Base-by-base conservation (phyloP, 441 rosid genomes). In the Sinapis alba region DNA sequence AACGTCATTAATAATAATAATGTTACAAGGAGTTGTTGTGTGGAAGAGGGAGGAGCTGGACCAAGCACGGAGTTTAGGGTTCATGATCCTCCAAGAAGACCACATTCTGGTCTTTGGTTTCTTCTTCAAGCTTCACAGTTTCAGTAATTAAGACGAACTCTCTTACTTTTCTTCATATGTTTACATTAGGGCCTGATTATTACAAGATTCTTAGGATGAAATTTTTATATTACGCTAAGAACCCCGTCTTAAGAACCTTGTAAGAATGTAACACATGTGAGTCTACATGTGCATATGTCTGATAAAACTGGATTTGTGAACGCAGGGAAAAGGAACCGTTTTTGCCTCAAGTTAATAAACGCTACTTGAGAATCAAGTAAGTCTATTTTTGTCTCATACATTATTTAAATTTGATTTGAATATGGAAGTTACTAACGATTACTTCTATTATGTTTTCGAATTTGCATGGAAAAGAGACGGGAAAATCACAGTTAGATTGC, bases 321-420 rank as follows among this genome's bases (percentile, higher is more conserved):
- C 88, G 87, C 92, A 96, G 99, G 83, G 83, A 81, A 23, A 91
- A 80, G 80, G 96, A 90, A 76, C 98, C 97, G 27, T 87, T 87
- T 79, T 80, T 96, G 83, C 99, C 97, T 68, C 99, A 93, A 73
- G 85, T 96, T 82, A 84, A 87, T 9, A 93, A 93, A 87, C 87
- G 97, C 90, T 96, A 90, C 86, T 89, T 96, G 70, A 89, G 97
- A 87, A 93, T 90, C 97, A 96, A 93, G 99, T 96, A 90, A 82
- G 36, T 60, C 32, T 32, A 11, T 45, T 54, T n/a, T 65, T 24
- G 21, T 54, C 79, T 19, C 34, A 41, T 62, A 16, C 23, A 13
- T 53, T 32, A 63, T 23, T 15, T 6, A 27, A 30, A 3, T 0
- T 36, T 69, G 18, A 1, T 58, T 23, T 38, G 15, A 62, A 21